Percentiles rank a stretch among this genome's conserved stretches.
Evolutionary conservation across 2,329 filamentous ascomycete species (phyloP).

Genomic region (Exophiala spinifera): DNA sequence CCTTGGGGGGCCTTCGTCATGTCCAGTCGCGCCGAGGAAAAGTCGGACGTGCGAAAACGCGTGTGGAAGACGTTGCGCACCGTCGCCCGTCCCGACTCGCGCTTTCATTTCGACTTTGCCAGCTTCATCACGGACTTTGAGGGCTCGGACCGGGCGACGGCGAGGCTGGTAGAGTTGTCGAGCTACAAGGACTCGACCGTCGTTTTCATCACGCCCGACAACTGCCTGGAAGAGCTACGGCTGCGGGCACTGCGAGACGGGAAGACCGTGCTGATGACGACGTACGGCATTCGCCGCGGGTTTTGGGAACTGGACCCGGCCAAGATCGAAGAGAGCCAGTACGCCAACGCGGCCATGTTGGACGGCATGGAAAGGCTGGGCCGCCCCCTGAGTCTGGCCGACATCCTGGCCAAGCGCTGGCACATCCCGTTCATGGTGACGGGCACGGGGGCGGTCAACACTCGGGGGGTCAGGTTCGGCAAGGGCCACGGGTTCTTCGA

Average conservation of each 20-base stretch:
- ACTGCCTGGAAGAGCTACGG: slow-evolving; percentile 44
- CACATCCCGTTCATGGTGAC: slow-evolving; percentile 39
- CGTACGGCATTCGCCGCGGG: slow-evolving; percentile 42
- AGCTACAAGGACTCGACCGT: slow-evolving; percentile 34
- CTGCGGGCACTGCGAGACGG: slow-evolving; percentile 39
- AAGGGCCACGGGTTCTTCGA: slow-evolving; percentile 45
- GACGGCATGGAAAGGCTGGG: too few species aligned
- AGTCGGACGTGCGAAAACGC: too few species aligned
- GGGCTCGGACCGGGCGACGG: slow-evolving; percentile 36
- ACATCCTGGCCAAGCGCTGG: too few species aligned
- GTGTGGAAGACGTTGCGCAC: too few species aligned
- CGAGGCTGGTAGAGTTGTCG: slow-evolving; percentile 33
- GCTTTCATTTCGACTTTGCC: slow-evolving; percentile 44
- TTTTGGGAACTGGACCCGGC: slow-evolving; percentile 43
- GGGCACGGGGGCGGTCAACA: slow-evolving; percentile 41
- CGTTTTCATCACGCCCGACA: slow-evolving; percentile 45
- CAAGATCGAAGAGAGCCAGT: slow-evolving; percentile 17
- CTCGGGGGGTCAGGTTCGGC: slow-evolving; percentile 39
- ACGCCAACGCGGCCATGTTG: too few species aligned
- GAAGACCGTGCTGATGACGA: slow-evolving; percentile 42
- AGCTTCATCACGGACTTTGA: slow-evolving; percentile 45
- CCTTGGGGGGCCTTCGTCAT: too few species aligned
- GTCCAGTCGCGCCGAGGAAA: too few species aligned
- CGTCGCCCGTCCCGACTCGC: slow-evolving; percentile 44
- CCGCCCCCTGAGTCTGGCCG: too few species aligned